Percentiles rank a stretch among this genome's conserved stretches.
Evolutionary conservation across 805 yeast genomes (phyloP).

Genomic region (Saccharomyces mikatae): DNA sequence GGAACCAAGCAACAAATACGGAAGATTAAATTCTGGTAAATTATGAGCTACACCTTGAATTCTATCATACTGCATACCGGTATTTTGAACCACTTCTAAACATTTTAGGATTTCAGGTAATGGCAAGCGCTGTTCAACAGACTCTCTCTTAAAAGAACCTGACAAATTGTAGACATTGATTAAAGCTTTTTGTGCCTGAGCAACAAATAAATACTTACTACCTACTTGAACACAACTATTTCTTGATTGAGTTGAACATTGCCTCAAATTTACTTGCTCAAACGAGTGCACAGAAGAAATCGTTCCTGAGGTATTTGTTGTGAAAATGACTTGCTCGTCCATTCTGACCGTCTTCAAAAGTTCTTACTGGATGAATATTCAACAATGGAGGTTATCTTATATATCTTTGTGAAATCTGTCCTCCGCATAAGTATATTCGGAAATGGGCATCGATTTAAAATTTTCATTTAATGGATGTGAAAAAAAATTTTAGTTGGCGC

Average conservation of each 20-base stretch:
- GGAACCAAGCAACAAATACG: conserved; percentile 62
- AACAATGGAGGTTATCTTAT: not conserved
- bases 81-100: conserved; percentile 23
- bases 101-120: conserved; percentile 71
- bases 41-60: conserved; percentile 16
- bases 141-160: conserved; percentile 32
- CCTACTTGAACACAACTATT: conserved; percentile 50
- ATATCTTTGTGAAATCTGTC: not conserved
- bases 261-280: conserved; percentile 27
- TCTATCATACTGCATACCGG: conserved; percentile 9
- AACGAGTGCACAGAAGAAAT: conserved; percentile 24
- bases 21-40: conserved; percentile 39
- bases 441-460: not conserved
- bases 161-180: conserved; percentile 58
- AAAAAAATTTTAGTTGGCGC: not conserved
- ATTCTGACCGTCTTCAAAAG: conserved; percentile 1
- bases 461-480: not conserved
- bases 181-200: conserved; percentile 64
- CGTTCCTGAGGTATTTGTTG: conserved; percentile 24
- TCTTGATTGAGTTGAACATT: conserved; percentile 37
- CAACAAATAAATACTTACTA: conserved; percentile 51
- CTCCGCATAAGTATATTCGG: not conserved
- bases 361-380: not conserved
- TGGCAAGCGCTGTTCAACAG: conserved; percentile 72
- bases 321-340: conserved; percentile 28